Evolutionary conservation across 1,284 basidiomycete genomes (phyloP), one percentile per base, ranked within the genome.

Genomic region (Microbotryum violaceum): DNA sequence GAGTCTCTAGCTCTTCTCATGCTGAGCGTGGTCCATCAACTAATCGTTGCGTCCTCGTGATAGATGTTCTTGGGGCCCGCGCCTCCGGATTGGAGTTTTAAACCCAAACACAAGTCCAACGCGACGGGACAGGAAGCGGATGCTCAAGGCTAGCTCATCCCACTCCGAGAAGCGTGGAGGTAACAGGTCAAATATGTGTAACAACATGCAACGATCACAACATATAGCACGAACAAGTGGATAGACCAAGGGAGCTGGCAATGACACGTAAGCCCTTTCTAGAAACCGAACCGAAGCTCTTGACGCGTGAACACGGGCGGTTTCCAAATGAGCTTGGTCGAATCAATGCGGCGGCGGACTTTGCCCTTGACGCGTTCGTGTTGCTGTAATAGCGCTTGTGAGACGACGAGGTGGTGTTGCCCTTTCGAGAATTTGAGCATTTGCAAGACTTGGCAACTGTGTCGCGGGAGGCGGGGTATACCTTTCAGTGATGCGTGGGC

Each of bases 371-470:
- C 81, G 76, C 90, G 91, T 75, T 88, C 85, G 76, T 97, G 87
- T 74, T 91, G 87, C 74, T 94, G 92, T 58, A 97, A 81, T 33
- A 97, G 86, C 23, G 87, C 83, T 68, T 96, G 91, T 52, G 91
- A 91, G 49, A 99, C 81, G 75, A 87, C 91, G 66, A 98, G 89
- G 68, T 94, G 86, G 76, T 98, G 91, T 71, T 90, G 87, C 23
- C 91, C 92, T 74, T 96, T 94, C 80, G 89, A 91, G 74, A 92
- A 91, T 74, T 96, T 96, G 79, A 98, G 91, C 71, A 98, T 82
- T 76, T 94, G 91, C 62, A 97, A 78, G 21, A 91, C 91, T 74
- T 89, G 91, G 75, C 92, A 94, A 45, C 91, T 94, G 67, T 49
- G 56, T 12, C 46, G 33, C 31, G 25, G 42, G 27, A 52, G 60